A percentile compares a stretch with the other conserved stretches of the same genome.
Conservation (phyloP, 2,329 filamentous ascomycete species). For the Paramyrothecium roridum region DNA sequence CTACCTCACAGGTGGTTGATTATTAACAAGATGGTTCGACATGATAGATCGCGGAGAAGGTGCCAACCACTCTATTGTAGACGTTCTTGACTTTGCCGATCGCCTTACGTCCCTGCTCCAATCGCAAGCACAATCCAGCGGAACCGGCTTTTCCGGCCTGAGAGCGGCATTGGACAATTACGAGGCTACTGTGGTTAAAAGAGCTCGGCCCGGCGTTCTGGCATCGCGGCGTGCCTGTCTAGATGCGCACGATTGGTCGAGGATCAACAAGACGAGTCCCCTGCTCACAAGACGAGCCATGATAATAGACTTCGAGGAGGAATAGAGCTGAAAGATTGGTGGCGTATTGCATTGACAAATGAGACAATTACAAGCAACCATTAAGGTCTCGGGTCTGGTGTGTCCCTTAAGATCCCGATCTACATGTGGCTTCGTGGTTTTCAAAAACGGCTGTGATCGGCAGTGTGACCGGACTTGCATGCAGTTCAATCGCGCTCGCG, state of each 20-base stretch:
- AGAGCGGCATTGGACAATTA: conserved; percentile 33
- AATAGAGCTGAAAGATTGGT: background rate
- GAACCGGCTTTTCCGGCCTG: conserved; percentile 5
- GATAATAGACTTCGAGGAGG: conserved; percentile 25
- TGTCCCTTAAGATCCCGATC: background rate
- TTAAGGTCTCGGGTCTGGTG: background rate
- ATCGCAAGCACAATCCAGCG: background rate
- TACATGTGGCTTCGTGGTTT: background rate
- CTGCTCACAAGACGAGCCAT: conserved; percentile 35
- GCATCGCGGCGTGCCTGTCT: conserved; percentile 50
- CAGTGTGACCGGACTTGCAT: background rate
- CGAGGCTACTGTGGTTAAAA: conserved; percentile 38
- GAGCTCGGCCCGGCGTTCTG: conserved; percentile 43
- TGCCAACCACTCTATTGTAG: conserved; percentile 53
- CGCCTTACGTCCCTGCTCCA: conserved; percentile 17
- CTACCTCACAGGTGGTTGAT: background rate
- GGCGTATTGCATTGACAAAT: background rate
- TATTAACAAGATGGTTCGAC: background rate
- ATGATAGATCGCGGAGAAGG: conserved; percentile 51
- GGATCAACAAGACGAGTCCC: conserved; percentile 32
- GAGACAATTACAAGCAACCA: background rate
- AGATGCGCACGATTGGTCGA: conserved; percentile 49
- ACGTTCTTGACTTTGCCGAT: conserved; percentile 42
- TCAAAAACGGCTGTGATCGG: background rate
- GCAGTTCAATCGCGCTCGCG: no score